phyloP scores from a whole-genome alignment of 192 early-diverging fungal species.

The Dispira parvispora region DNA sequence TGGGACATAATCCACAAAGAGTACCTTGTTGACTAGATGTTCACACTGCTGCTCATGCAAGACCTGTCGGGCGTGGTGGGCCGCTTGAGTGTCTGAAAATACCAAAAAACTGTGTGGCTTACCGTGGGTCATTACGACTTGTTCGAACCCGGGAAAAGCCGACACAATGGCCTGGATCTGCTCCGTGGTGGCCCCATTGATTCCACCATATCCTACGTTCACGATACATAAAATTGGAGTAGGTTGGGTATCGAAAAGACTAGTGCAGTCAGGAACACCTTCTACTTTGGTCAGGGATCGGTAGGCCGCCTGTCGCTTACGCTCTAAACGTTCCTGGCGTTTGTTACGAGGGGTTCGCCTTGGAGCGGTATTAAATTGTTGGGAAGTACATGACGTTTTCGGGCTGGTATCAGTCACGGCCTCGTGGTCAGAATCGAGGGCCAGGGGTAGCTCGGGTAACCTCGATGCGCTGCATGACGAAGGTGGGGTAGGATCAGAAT shows the following conservation, averaged over 20 bases:
- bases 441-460: too few relatives aligned
- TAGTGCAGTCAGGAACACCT: background rate
- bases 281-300: background rate
- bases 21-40: too few relatives aligned
- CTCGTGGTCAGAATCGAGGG: too few relatives aligned
- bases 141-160: conserved; percentile 16
- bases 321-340: conserved; percentile 1
- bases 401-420: too few relatives aligned
- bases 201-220: conserved; percentile 18
- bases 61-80: too few relatives aligned
- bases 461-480: too few relatives aligned
- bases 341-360: background rate
- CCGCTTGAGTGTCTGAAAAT: too few relatives aligned
- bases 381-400: too few relatives aligned
- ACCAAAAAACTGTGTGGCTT: background rate
- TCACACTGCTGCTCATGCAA: too few relatives aligned
- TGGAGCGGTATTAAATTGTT: too few relatives aligned
- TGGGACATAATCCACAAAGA: too few relatives aligned
- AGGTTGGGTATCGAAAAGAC: background rate
- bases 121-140: conserved; percentile 19
- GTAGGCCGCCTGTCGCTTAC: conserved; percentile 5
- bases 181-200: conserved; percentile 17
- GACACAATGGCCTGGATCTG: conserved; percentile 19
- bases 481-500: too few relatives aligned
- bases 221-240: conserved; percentile 15